Evolutionary conservation across 148 eudicot genomes (phyloP).

Genomic region (Agrostemma githago): DNA sequence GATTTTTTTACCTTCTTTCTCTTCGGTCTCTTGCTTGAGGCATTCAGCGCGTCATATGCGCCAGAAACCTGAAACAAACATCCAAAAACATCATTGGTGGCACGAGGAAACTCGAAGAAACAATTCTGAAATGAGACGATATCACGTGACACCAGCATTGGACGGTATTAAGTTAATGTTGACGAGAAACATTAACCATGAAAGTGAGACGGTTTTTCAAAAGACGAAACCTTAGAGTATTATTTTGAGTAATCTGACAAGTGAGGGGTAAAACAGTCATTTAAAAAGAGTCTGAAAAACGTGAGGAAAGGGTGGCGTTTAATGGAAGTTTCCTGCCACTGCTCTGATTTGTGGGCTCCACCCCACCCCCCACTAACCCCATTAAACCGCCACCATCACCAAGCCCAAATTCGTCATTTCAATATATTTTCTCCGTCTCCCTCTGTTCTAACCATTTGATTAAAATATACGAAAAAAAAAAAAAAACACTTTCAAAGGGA

Average conservation of each 20-base stretch:
- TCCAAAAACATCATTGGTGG: neutral
- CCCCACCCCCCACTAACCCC: neutral
- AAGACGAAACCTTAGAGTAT: too few relatives aligned
- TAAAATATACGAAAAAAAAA: too few relatives aligned
- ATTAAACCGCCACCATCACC: neutral
- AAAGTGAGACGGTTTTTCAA: too few relatives aligned
- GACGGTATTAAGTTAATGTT: too few relatives aligned
- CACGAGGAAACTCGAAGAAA: neutral
- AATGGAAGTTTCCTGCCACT: constrained; percentile 23
- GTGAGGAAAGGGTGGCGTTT: constrained; percentile 15
- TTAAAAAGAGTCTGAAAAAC: neutral
- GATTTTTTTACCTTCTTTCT: constrained; percentile 45
- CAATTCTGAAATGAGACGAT: too few relatives aligned
- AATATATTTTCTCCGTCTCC: neutral
- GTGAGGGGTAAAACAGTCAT: constrained; percentile 12
- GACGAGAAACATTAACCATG: too few relatives aligned
- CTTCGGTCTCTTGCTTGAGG: constrained; percentile 42
- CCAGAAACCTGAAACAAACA: constrained; percentile 35
- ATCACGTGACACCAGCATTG: too few relatives aligned
- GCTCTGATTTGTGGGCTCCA: neutral
- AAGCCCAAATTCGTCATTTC: neutral
- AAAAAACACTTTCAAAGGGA: too few relatives aligned
- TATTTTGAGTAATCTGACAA: neutral
- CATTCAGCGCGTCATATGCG: constrained; percentile 32
- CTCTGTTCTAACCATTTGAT: too few relatives aligned